Evolutionary conservation across 768 basidiomycete species (phyloP).

Genomic region (Leccinum ochraceum): DNA sequence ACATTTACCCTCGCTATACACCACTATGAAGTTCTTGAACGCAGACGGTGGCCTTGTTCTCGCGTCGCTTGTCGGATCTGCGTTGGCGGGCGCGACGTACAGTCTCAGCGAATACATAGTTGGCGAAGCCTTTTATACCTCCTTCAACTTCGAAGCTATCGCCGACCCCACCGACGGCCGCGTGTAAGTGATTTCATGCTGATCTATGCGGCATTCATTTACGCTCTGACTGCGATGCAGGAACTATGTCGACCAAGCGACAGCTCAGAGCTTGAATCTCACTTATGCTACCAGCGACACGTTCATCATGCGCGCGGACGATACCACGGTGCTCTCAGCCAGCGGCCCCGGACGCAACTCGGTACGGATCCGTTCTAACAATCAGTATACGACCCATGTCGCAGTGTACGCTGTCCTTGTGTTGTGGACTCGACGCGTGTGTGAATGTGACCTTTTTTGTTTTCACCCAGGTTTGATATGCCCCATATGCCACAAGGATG

Average conservation of each 20-base stretch:
- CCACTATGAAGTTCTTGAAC: conserved; percentile 19
- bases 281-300: conserved; percentile 28
- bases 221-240: conserved; percentile 15
- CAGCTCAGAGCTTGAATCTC: conserved; percentile 30
- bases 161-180: conserved; percentile 40
- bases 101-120: conserved; percentile 27
- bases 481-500: conserved; percentile 40
- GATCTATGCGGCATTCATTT: not conserved
- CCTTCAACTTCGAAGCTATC: conserved; percentile 36
- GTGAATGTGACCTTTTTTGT: not conserved
- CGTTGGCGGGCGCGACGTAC: conserved; percentile 28
- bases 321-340: conserved; percentile 31
- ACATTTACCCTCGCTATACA: not conserved
- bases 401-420: conserved; percentile 27
- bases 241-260: conserved; percentile 35
- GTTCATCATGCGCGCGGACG: conserved; percentile 41
- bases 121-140: conserved; percentile 32
- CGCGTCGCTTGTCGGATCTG: conserved; percentile 11
- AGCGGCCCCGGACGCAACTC: conserved; percentile 38
- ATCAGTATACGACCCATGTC: conserved; percentile 36
- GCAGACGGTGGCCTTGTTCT: conserved; percentile 10
- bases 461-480: conserved; percentile 32
- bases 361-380: conserved; percentile 34
- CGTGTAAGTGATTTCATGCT: conserved; percentile 28
- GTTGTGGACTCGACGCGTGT: not conserved